Percentiles rank a stretch among this genome's conserved stretches.
Conservation (phyloP, 139 green algal species). For the Trebouxia sp. region DNA sequence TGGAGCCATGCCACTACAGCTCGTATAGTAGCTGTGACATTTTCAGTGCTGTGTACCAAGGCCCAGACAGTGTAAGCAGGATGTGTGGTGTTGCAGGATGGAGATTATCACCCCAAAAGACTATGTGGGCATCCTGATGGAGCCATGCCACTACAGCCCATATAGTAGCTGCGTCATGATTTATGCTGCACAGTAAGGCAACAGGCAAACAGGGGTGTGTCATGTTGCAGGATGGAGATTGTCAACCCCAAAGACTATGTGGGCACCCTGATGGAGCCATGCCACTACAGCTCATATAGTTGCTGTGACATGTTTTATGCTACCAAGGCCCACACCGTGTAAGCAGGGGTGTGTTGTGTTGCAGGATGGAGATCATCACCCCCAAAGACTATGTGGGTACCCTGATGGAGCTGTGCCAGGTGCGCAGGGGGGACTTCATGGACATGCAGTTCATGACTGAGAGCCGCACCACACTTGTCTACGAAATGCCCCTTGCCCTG, state of each 20-base stretch:
- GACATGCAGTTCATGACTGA: constrained; percentile 97
- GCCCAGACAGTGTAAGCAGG: too few species aligned
- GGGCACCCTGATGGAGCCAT: constrained; percentile 93
- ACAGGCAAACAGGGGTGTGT: constrained; percentile 28
- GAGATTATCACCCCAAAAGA: constrained; percentile 84
- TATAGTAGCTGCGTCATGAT: constrained; percentile 93
- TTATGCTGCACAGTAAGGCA: constrained; percentile 87
- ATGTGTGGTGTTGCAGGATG: constrained; percentile 47
- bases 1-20: constrained; percentile 84
- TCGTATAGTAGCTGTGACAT: constrained; percentile 91
- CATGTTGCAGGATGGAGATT: constrained; percentile 67
- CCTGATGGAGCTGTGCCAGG: constrained; percentile 92
- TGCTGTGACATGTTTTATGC: constrained; percentile 96
- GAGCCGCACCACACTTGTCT: constrained; percentile 82
- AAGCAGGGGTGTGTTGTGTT: not conserved
- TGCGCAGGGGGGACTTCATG: constrained; percentile 83
- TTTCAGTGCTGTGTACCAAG: constrained; percentile 88
- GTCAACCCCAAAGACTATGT: constrained; percentile 90
- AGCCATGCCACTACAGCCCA: constrained; percentile 74
- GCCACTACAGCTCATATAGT: constrained; percentile 70
- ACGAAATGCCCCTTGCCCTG: constrained; percentile 95
- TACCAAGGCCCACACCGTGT: constrained; percentile 80
- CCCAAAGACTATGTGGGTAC: constrained; percentile 91
- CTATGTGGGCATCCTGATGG: constrained; percentile 95
- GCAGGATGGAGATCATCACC: constrained; percentile 79